Conservation (phyloP, 2,329 filamentous ascomycete genomes). For the Atkinsonella texensis region DNA sequence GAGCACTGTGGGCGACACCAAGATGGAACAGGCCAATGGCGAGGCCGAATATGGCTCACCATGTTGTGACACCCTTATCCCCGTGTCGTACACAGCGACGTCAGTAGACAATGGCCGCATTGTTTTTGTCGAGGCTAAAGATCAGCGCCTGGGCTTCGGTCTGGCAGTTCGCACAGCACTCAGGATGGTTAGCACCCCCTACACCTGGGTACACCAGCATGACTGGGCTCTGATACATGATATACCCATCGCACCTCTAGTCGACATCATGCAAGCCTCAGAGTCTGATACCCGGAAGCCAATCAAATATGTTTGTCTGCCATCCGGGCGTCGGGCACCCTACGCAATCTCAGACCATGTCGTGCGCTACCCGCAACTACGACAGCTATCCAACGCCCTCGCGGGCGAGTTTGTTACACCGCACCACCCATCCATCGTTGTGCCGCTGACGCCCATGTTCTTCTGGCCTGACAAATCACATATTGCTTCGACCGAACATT, state of each 20-base stretch:
- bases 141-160: conserved; percentile 39
- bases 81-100: conserved; percentile 4
- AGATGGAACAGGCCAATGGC: conserved; percentile 11
- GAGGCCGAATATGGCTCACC: conserved; percentile 37
- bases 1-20: background rate
- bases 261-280: conserved; percentile 31
- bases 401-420: conserved; percentile 25
- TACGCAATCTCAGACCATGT: conserved; percentile 38
- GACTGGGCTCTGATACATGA: conserved; percentile 38
- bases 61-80: conserved; percentile 18
- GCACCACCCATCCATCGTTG: conserved; percentile 13
- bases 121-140: conserved; percentile 34
- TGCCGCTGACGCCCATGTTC: conserved; percentile 40
- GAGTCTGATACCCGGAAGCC: background rate
- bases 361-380: conserved; percentile 27
- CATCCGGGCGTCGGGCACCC: conserved; percentile 37
- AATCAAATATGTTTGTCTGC: conserved; percentile 41
- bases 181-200: conserved; percentile 32
- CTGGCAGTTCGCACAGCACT: conserved; percentile 41
- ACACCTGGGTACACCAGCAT: conserved; percentile 47
- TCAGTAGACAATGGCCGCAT: conserved; percentile 24
- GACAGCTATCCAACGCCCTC: conserved; percentile 27
- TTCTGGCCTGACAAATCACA: conserved; percentile 50
- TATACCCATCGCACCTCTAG: conserved; percentile 30
- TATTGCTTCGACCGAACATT: conserved; percentile 35